Conservation (phyloP, 306 rosid species). For the Oemleria cerasiformis region DNA sequence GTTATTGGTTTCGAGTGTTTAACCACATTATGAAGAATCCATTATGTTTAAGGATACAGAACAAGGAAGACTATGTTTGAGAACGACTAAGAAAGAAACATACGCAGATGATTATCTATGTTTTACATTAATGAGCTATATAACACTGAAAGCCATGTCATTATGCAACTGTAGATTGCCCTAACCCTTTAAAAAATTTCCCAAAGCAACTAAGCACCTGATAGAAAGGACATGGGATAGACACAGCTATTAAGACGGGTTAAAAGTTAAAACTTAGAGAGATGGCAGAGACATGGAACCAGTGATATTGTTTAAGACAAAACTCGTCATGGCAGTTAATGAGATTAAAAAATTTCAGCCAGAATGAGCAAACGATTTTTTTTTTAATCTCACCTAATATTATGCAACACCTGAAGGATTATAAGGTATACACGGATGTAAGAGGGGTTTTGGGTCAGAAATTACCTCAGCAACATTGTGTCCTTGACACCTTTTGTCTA, state of each 20-base stretch:
- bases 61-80: too few relatives aligned
- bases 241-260: neutral
- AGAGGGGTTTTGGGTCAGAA: neutral
- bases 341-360: neutral
- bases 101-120: too few relatives aligned
- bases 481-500: slow-evolving; percentile 93
- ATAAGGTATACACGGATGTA: neutral
- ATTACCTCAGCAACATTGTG: slow-evolving; percentile 93
- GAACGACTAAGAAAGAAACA: too few relatives aligned
- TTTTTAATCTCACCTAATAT: neutral
- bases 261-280: too few relatives aligned
- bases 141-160: neutral
- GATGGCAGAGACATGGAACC: neutral
- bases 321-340: neutral
- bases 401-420: neutral
- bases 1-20: neutral
- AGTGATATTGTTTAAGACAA: neutral
- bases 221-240: neutral
- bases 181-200: neutral
- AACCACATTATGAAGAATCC: too few relatives aligned
- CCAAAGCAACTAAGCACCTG: neutral
- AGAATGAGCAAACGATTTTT: neutral
- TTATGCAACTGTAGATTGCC: neutral
- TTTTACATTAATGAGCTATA: neutral
- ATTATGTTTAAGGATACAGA: too few relatives aligned